Percentiles rank a stretch among this genome's conserved stretches.
phyloP scores from a whole-genome alignment of 257 asterid genomes.

The Solanum peruvianum region DNA sequence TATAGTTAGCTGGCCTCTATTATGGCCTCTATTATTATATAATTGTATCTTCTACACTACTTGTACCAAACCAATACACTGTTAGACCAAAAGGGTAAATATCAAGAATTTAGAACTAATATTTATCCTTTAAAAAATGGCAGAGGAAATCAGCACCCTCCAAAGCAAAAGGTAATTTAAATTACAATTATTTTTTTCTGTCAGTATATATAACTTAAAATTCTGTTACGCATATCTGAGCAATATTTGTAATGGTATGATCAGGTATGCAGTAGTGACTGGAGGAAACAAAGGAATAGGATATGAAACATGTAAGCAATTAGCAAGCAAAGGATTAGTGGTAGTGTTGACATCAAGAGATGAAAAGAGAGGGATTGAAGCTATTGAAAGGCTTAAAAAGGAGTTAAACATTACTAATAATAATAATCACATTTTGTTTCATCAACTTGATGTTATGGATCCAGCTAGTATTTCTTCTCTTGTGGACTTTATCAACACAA shows the following conservation, averaged over 20 bases:
- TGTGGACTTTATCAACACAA: slow-evolving; percentile 18
- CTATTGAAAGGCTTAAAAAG: slow-evolving; percentile 22
- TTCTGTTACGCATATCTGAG: not conserved
- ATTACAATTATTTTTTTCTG: not conserved
- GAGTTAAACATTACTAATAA: not conserved
- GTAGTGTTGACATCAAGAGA: slow-evolving; percentile 44
- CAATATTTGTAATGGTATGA: not conserved
- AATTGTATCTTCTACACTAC: too few species aligned
- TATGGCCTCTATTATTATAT: too few species aligned
- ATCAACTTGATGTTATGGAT: slow-evolving; percentile 26
- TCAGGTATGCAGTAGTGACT: slow-evolving; percentile 32
- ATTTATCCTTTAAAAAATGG: not conserved
- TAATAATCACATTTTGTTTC: too few species aligned
- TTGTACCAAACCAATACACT: not conserved
- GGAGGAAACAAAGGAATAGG: slow-evolving; percentile 54
- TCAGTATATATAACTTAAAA: not conserved
- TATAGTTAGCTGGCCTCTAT: too few species aligned
- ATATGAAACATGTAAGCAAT: slow-evolving; percentile 36
- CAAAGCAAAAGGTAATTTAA: not conserved
- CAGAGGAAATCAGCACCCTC: not conserved
- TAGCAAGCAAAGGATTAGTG: slow-evolving; percentile 30
- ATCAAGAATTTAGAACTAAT: not conserved
- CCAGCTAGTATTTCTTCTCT: slow-evolving; percentile 15
- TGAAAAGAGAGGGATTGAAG: slow-evolving; percentile 33
- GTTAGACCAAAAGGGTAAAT: not conserved